Conservation (phyloP, 108 stramenopile genomes). For the Skeletonema grethae region DNA sequence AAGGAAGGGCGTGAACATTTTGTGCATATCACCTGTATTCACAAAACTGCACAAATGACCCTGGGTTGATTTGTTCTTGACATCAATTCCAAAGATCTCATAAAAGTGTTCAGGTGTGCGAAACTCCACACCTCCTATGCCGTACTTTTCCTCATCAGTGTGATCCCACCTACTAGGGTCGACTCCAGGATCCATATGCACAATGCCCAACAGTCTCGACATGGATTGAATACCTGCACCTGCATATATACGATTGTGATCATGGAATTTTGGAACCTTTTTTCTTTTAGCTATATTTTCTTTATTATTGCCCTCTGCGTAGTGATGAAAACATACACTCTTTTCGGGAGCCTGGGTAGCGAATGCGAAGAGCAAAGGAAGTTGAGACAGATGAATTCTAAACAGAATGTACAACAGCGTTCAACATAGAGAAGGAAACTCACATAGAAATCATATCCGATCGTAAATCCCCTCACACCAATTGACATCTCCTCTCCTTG, state of each 20-base stretch:
- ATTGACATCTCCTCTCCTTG: slow-evolving; percentile 93
- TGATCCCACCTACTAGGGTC: slow-evolving; percentile 52
- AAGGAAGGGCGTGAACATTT: slow-evolving; percentile 49
- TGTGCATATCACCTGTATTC: slow-evolving; percentile 71
- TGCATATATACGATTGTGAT: slow-evolving; percentile 60
- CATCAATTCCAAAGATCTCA: slow-evolving; percentile 81
- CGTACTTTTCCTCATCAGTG: slow-evolving; percentile 72
- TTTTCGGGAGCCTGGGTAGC: slow-evolving; percentile 61
- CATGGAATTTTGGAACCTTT: slow-evolving; percentile 81
- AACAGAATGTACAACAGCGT: too few relatives aligned
- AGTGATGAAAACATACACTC: slow-evolving; percentile 89
- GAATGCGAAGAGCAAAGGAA: too few relatives aligned
- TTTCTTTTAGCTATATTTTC: slow-evolving; percentile 47
- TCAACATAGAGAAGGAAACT: too few relatives aligned
- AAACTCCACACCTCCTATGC: slow-evolving; percentile 65
- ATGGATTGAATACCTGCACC: slow-evolving; percentile 73
- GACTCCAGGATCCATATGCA: slow-evolving; percentile 89
- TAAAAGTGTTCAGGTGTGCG: slow-evolving; percentile 83
- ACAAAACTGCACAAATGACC: slow-evolving; percentile 82
- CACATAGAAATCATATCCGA: slow-evolving; percentile 88
- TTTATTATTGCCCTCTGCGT: slow-evolving; percentile 73
- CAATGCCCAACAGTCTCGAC: slow-evolving; percentile 80
- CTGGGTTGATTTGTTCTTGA: slow-evolving; percentile 62
- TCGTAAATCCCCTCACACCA: slow-evolving; percentile 83
- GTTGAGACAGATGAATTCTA: too few relatives aligned